These are phyloP conservation scores for Clarireedia monteithiana DNA, from an alignment of 2,329 filamentous ascomycete species.

Conservation along the genomic window DNA sequence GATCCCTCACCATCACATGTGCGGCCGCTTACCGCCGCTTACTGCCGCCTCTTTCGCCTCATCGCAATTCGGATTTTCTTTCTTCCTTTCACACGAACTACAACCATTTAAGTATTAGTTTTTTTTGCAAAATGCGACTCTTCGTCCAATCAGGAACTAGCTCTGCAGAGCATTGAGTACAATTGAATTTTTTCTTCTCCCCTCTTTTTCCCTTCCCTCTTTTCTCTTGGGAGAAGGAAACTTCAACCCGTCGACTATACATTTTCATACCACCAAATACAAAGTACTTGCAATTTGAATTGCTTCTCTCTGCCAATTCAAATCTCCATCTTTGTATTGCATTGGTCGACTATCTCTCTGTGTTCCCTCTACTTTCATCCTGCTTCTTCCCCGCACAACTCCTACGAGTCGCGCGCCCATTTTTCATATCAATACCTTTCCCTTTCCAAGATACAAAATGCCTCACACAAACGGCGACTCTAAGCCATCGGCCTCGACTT, in stretches of 20 bases:
- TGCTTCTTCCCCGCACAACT: conserved; percentile 9
- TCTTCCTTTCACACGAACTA: not conserved
- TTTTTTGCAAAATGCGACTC: too few species aligned
- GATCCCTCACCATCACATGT: too few species aligned
- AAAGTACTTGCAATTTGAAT: conserved; percentile 32
- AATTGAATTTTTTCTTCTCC: conserved; percentile 5
- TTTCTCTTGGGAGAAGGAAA: conserved; percentile 47
- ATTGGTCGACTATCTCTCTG: conserved; percentile 31
- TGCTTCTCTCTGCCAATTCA: conserved; percentile 14
- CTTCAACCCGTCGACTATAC: conserved; percentile 53
- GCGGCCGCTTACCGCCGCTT: too few species aligned
- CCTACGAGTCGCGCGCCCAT: not conserved
- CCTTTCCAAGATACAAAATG: conserved; percentile 43
- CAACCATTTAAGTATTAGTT: not conserved
- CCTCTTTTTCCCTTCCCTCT: conserved; percentile 30
- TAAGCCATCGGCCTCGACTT: conserved; percentile 33
- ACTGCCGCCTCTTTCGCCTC: too few species aligned
- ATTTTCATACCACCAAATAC: conserved; percentile 25
- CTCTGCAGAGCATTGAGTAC: not conserved
- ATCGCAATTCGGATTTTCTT: too few species aligned
- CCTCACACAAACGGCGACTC: conserved; percentile 60
- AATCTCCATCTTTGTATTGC: not conserved
- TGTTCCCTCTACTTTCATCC: conserved; percentile 21
- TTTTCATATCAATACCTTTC: not conserved
- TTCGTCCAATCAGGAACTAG: not conserved